These are phyloP conservation scores for Leishmania lainsoni DNA, from an alignment of 208 protist species.

Conservation along the genomic window DNA sequence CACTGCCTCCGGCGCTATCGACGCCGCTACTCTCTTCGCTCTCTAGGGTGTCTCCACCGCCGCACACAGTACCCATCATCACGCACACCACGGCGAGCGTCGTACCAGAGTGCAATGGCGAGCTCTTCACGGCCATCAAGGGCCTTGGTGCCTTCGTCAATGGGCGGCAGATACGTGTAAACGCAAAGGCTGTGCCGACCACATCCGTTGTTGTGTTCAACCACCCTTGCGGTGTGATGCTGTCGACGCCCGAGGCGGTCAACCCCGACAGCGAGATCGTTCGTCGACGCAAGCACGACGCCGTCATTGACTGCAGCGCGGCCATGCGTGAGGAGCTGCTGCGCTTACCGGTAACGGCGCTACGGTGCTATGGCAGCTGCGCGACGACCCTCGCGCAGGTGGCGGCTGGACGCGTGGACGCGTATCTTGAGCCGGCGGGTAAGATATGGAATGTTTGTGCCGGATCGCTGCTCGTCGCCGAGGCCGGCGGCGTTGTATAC, in stretches of 20 bases:
- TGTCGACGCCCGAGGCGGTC: conserved; percentile 25
- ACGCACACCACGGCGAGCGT: conserved; percentile 12
- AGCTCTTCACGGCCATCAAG: conserved; percentile 76
- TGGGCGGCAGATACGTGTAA: conserved; percentile 45
- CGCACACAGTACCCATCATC: not conserved
- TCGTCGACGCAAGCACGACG: conserved; percentile 24
- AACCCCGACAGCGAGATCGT: not conserved
- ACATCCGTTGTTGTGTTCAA: conserved; percentile 53
- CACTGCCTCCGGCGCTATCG: not conserved
- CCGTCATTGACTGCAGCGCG: conserved; percentile 42
- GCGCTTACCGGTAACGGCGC: conserved; percentile 28
- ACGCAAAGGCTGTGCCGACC: conserved; percentile 13
- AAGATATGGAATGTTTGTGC: conserved; percentile 71
- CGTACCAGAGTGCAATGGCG: conserved; percentile 43
- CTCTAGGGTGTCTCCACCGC: not conserved
- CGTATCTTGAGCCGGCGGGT: conserved; percentile 60
- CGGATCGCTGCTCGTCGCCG: conserved; percentile 63
- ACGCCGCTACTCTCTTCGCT: not conserved
- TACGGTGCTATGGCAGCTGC: conserved; percentile 53
- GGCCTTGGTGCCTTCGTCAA: conserved; percentile 68
- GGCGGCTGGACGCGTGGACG: conserved; percentile 62
- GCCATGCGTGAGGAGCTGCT: conserved; percentile 39
- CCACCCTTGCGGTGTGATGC: conserved; percentile 36
- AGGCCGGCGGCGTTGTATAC: conserved; percentile 66
- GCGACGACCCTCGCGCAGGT: conserved; percentile 54